Conservation (phyloP, 192 early-diverging fungal genomes). For the Chytriomyces confervae region DNA sequence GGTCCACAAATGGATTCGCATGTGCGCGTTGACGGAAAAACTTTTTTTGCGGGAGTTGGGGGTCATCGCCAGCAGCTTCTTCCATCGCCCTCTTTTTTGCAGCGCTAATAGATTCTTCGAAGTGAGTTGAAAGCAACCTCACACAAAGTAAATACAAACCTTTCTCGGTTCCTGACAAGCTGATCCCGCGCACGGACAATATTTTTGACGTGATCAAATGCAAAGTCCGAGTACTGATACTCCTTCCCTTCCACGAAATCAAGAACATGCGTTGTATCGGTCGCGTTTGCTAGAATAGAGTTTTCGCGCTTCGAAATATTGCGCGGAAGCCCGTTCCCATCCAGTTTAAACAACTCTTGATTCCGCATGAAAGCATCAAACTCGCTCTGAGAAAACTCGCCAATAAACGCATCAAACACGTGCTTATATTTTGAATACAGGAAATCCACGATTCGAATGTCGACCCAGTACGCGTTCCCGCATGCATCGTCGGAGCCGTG, state of each 20-base stretch:
- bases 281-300: neutral
- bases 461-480: conserved; percentile 33
- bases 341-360: conserved; percentile 4
- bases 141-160: neutral
- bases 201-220: conserved; percentile 27
- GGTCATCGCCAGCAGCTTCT: neutral
- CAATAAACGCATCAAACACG: conserved; percentile 12
- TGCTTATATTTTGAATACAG: conserved; percentile 1
- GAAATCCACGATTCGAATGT: conserved; percentile 2
- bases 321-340: neutral
- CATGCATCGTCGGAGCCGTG: conserved; percentile 25
- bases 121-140: neutral
- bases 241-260: neutral
- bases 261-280: neutral
- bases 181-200: conserved; percentile 9
- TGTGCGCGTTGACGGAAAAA: conserved; percentile 86
- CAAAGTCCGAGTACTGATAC: conserved; percentile 26
- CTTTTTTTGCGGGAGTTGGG: conserved; percentile 59
- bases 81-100: neutral
- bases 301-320: conserved; percentile 23
- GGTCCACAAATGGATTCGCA: conserved; percentile 97
- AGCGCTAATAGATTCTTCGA: neutral
- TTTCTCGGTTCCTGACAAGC: neutral
- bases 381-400: neutral
- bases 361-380: conserved; percentile 14